These are phyloP conservation scores for Shiraia sp. DNA, from an alignment of 2,329 filamentous ascomycete species.

Conservation along the genomic window DNA sequence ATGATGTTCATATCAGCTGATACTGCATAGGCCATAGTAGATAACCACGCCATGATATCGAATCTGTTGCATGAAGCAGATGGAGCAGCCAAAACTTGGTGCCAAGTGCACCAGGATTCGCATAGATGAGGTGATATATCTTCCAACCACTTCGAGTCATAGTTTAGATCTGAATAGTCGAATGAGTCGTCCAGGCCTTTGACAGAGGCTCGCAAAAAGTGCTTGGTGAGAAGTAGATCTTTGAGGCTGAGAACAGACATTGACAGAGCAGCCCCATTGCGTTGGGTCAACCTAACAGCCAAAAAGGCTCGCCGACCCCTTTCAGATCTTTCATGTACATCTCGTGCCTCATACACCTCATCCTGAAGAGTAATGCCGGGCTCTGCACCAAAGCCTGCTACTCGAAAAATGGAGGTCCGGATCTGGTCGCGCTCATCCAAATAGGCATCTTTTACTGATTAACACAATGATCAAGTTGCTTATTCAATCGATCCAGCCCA, in stretches of 20 bases:
- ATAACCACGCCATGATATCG: constrained; percentile 23
- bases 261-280: constrained; percentile 12
- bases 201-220: constrained; percentile 5
- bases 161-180: constrained; percentile 5
- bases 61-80: constrained; percentile 14
- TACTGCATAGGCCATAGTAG: constrained; percentile 21
- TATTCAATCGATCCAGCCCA: too few relatives aligned
- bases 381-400: constrained; percentile 36
- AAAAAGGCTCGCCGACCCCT: constrained; percentile 14
- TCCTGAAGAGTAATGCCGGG: constrained; percentile 16
- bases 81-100: constrained; percentile 8
- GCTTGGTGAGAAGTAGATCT: constrained; percentile 1
- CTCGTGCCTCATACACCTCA: constrained; percentile 6
- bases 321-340: not conserved
- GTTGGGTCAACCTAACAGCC: constrained; percentile 14
- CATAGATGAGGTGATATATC: constrained; percentile 6
- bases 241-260: constrained; percentile 1
- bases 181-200: constrained; percentile 1
- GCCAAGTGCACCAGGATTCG: constrained; percentile 19
- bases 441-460: constrained; percentile 7
- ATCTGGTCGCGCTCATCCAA: constrained; percentile 32
- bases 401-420: constrained; percentile 28
- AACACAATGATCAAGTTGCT: not conserved
- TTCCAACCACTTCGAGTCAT: constrained; percentile 17
- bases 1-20: constrained; percentile 21